Conservation (phyloP, 306 rosid species). For the Vicia villosa region DNA sequence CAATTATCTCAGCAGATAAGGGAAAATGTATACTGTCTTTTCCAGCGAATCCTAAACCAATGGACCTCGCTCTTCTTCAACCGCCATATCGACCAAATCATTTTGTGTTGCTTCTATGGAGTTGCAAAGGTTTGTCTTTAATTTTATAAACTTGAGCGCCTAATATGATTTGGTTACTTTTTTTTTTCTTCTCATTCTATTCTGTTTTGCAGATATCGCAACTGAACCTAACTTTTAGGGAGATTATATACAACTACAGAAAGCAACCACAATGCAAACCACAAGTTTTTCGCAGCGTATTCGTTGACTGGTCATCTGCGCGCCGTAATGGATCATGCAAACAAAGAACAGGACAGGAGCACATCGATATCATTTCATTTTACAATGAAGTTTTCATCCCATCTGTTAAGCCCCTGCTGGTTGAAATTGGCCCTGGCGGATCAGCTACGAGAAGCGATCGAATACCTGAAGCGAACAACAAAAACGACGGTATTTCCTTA, state of each 20-base stretch:
- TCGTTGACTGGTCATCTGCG: conserved; percentile 74
- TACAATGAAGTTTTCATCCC: conserved; percentile 91
- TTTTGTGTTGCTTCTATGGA: conserved; percentile 95
- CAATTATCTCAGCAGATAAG: conserved; percentile 86
- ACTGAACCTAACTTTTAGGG: conserved; percentile 78
- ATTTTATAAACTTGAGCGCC: conserved; percentile 24
- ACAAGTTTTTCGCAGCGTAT: conserved; percentile 92
- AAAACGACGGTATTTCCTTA: conserved; percentile 60
- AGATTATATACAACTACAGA: conserved; percentile 85
- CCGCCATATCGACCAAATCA: conserved; percentile 94
- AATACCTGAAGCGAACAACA: conserved; percentile 66
- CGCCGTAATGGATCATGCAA: conserved; percentile 75
- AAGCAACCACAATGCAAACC: conserved; percentile 94
- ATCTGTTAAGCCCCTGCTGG: conserved; percentile 79
- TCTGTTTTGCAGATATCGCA: conserved; percentile 83
- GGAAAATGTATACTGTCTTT: conserved; percentile 89
- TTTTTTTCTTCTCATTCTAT: conserved; percentile 34
- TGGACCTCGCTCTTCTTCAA: conserved; percentile 81
- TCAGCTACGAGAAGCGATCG: conserved; percentile 52
- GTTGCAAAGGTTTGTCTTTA: conserved; percentile 72
- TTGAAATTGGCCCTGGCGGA: conserved; percentile 86
- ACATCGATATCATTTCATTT: conserved; percentile 85
- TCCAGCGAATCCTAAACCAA: conserved; percentile 82
- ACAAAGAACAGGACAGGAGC: conserved; percentile 83
- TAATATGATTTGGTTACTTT: conserved; percentile 24